Evolutionary conservation across 768 basidiomycete genomes (phyloP), one percentile per base, ranked within the genome.

Genomic region (Lactarius pseudohatsudake): DNA sequence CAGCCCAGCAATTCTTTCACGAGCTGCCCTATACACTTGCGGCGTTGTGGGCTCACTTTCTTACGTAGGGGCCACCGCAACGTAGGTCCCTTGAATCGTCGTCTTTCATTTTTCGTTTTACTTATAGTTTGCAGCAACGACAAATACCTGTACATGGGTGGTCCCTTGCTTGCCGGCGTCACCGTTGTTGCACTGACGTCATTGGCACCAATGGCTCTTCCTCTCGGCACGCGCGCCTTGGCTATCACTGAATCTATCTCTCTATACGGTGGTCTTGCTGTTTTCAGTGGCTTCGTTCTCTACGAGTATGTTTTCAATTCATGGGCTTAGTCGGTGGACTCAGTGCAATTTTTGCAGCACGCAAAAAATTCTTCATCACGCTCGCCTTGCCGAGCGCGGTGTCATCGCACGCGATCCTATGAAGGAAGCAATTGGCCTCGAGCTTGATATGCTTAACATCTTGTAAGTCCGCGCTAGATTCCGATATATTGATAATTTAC

Each of bases 371-470:
- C 74, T 94, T 65, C 80, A 85, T 30, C 86, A 94, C 70, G 93
- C 87, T 54, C 85, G 90, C 26, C 74, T 91, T 75, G 89, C 86
- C 22, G 88, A 93, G 73, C 78, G 79, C 68, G 91, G 92, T 56
- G 70, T 76, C 45, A 84, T 91, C 72, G 79, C 83, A 55, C 80
- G 82, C 36, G 94, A 96, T 76, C 87, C 94, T 8, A 77, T 95
- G 71, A 87, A 81, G 61, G 93, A 94, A 77, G 84, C 91, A 7
- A 85, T 94, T 62, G 81, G 85, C 54, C 81, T 94, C 60, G 88
- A 94, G 74, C 82, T 95, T 62, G 91, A 94, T 72, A 89, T 94
- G 85, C 85, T 96, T 74, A 94, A 95, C 76, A 93, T 95, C 59
- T 94, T 94, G 89, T 90, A 72, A 69, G 87, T 77, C 5, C 2